Base-by-base conservation (phyloP, 495 filamentous ascomycete genomes). In the Stereocaulon alpinum region DNA sequence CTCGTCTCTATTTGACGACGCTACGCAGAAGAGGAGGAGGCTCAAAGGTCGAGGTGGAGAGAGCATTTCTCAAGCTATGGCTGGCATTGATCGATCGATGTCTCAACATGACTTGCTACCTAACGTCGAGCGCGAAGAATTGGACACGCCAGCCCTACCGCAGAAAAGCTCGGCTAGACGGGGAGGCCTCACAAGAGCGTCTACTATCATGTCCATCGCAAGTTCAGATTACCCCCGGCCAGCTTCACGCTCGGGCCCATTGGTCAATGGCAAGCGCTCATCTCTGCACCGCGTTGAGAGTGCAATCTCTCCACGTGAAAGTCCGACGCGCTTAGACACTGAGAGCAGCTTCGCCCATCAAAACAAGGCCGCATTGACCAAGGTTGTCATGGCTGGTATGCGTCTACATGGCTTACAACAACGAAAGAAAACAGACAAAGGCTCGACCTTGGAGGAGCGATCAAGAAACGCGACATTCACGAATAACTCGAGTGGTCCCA, bases 381-480 rank as follows among this genome's bases (percentile, higher is more conserved):
- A 74, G 9, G 64, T 74, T 5, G 69, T 79, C 15, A 74, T 86
- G 70, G 81, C 83, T 5, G 82, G 78, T 57, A 85, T 86, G 82
- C 80, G 83, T 0, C 68, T 86, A 11, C 79, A 84, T 62, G 83
- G 83, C 7, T 76, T 81, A 43, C 76, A 82, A 60, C 80, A 81
- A 45, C 67, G 61, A 22, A 74, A 71, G 58, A 70, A 63, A 59
- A n/a, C 42, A 12, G 17, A 11, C 20, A 66, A 59, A 42, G 40
- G 24, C 20, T 22, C 49, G 29, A 41, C 63, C 29, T 50, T 53
- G 40, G 53, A 40, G 43, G 58, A 67, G 6, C 17, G 40, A 0
- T 40, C 24, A 11, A 56, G 58, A 9, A 49, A 40, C 3, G 56
- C 51, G 3, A 50, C 40, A 0, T 44, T 44, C 2, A 53, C 53